A percentile compares a stretch with the other conserved stretches of the same genome.
These are phyloP conservation scores for Paraphysoderma sedebokerense DNA, from an alignment of 371 early-diverging fungal genomes.

Conservation along the genomic window DNA sequence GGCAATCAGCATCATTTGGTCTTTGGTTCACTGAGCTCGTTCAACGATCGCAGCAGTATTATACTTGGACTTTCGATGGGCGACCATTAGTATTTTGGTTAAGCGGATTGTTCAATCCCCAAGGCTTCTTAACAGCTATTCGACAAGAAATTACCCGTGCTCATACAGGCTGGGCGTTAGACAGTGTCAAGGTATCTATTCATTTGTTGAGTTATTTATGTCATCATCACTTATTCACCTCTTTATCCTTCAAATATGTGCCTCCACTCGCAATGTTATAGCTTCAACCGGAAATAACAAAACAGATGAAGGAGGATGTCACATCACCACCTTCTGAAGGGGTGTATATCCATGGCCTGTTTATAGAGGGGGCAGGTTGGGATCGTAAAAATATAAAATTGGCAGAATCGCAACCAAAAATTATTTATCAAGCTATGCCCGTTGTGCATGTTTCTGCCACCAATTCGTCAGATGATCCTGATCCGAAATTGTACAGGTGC, in stretches of 20 bases:
- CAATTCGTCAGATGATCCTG: constrained; percentile 29
- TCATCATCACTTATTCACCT: neutral
- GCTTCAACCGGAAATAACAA: constrained; percentile 34
- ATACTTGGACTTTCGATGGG: constrained; percentile 34
- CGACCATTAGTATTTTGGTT: constrained; percentile 37
- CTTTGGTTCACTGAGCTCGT: constrained; percentile 35
- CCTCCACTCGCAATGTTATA: no score
- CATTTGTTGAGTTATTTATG: neutral
- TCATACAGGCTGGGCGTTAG: constrained; percentile 38
- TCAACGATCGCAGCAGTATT: constrained; percentile 23
- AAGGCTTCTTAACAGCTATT: constrained; percentile 40
- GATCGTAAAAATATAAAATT: constrained; percentile 35
- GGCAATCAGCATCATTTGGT: constrained; percentile 29
- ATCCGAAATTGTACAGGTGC: constrained; percentile 31
- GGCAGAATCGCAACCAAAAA: constrained; percentile 34
- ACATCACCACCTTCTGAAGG: constrained; percentile 34
- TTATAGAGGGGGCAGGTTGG: constrained; percentile 42
- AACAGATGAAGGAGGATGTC: constrained; percentile 45
- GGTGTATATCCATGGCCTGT: constrained; percentile 37
- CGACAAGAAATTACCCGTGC: constrained; percentile 36
- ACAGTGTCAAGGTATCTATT: constrained; percentile 22
- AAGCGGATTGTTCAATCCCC: constrained; percentile 37
- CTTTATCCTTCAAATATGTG: neutral
- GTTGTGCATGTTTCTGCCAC: constrained; percentile 31
- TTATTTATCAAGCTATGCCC: constrained; percentile 35